Evolutionary conservation across 78 protist genomes (phyloP).

Genomic region (Speleostelium caveatum): DNA sequence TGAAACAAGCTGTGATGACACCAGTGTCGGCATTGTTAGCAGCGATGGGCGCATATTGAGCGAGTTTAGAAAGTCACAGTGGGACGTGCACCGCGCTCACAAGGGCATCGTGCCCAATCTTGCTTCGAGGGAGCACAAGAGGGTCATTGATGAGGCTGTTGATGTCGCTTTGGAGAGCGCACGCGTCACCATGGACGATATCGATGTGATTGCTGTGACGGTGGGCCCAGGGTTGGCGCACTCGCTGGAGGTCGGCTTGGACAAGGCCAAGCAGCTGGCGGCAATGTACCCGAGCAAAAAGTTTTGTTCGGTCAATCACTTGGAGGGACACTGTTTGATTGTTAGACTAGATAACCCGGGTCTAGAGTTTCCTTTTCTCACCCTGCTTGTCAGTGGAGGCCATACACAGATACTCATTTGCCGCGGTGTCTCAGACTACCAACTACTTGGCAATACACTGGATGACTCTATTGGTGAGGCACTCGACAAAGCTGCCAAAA

Average conservation of each 20-base stretch:
- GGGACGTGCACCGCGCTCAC: conserved; percentile 50
- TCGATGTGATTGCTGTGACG: conserved; percentile 87
- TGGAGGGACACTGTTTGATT: conserved; percentile 83
- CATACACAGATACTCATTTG: conserved; percentile 85
- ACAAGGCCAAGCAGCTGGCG: conserved; percentile 20
- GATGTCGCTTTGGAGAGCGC: conserved; percentile 33
- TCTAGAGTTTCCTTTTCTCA: conserved; percentile 81
- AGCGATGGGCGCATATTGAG: conserved; percentile 46
- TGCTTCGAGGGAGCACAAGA: conserved; percentile 64
- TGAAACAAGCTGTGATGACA: conserved; percentile 91
- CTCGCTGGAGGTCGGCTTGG: conserved; percentile 79
- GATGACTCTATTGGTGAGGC: conserved; percentile 94
- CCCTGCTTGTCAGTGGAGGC: conserved; percentile 85
- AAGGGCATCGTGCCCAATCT: conserved; percentile 83
- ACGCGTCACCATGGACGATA: not conserved
- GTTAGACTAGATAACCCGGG: conserved; percentile 27
- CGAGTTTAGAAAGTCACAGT: conserved; percentile 57
- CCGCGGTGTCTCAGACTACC: conserved; percentile 66
- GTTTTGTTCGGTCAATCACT: conserved; percentile 81
- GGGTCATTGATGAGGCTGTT: conserved; percentile 16
- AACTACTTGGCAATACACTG: conserved; percentile 81
- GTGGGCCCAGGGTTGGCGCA: conserved; percentile 84
- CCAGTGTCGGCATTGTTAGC: conserved; percentile 83
- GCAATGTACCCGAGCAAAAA: conserved; percentile 7
- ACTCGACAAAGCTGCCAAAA: conserved; percentile 83